A percentile compares a stretch with the other conserved stretches of the same genome.
Evolutionary conservation across 2,329 filamentous ascomycete species (phyloP).

Genomic region (Ceratocystis alfenasii): DNA sequence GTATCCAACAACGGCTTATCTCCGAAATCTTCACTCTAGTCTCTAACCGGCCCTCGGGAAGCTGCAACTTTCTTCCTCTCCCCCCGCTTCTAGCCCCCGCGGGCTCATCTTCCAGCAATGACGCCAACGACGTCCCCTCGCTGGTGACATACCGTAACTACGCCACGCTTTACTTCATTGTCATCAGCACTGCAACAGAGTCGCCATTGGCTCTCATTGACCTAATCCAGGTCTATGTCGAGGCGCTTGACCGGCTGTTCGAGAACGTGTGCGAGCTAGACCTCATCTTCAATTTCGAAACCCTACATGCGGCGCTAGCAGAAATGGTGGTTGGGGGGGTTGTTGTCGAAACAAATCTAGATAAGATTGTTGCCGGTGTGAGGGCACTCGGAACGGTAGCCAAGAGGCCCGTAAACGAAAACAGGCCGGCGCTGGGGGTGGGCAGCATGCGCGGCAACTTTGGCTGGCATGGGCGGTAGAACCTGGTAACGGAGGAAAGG

Average conservation of each 20-base stretch:
- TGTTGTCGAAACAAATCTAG: constrained; percentile 82
- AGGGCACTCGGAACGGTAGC: constrained; percentile 63
- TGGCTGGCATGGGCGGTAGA: constrained; percentile 39
- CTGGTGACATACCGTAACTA: constrained; percentile 98
- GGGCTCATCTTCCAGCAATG: constrained; percentile 49
- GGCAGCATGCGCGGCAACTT: constrained; percentile 45
- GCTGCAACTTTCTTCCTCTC: constrained; percentile 91
- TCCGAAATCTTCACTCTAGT: constrained; percentile 96
- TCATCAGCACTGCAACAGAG: constrained; percentile 93
- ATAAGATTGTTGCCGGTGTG: constrained; percentile 79
- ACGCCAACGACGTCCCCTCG: constrained; percentile 74
- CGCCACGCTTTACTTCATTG: constrained; percentile 94
- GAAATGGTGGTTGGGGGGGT: constrained; percentile 96
- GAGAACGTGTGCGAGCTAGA: constrained; percentile 98
- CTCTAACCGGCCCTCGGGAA: constrained; percentile 76
- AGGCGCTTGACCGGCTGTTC: constrained; percentile 85
- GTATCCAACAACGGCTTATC: constrained; percentile 91
- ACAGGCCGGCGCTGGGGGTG: constrained; percentile 40
- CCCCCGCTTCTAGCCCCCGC: constrained; percentile 53
- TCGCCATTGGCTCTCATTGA: constrained; percentile 91
- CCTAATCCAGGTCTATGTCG: constrained; percentile 95
- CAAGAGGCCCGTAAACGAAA: constrained; percentile 67
- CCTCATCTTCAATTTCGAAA: constrained; percentile 98
- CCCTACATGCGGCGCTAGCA: constrained; percentile 74
- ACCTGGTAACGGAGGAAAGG: not conserved